These are phyloP conservation scores for Isatis tinctoria DNA, from an alignment of 345 rosid species.

Conservation along the genomic window DNA sequence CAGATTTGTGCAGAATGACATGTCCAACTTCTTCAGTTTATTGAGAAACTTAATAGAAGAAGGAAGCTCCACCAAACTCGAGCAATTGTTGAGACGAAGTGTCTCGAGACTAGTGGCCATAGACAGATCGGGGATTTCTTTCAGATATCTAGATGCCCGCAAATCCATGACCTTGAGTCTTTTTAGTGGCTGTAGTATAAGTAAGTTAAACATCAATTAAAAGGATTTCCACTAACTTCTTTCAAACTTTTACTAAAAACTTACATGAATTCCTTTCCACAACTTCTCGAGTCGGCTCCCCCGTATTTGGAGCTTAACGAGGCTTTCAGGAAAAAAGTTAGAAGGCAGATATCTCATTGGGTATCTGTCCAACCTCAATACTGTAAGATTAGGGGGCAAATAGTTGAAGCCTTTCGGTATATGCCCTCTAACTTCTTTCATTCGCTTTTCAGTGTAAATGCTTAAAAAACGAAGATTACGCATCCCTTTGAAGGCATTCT, in stretches of 20 bases:
- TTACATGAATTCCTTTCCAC: background rate
- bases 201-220: background rate
- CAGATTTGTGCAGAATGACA: background rate
- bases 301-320: background rate
- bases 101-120: background rate
- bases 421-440: background rate
- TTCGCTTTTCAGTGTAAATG: no score
- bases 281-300: background rate
- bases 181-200: background rate
- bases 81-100: slow-evolving; percentile 3
- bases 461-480: slow-evolving; percentile 11
- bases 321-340: background rate
- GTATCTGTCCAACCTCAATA: background rate
- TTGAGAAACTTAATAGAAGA: background rate
- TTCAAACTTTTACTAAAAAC: background rate
- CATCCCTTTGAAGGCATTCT: slow-evolving; percentile 2
- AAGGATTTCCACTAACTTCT: no score
- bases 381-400: background rate
- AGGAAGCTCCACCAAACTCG: background rate
- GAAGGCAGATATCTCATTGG: background rate
- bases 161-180: slow-evolving; percentile 4
- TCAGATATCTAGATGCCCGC: background rate
- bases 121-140: slow-evolving; percentile 15
- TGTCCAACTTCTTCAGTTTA: background rate
- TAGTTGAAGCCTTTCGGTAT: background rate